Base-by-base conservation (phyloP, 2,329 filamentous ascomycete species). In the Monosporascus cannonballus region DNA sequence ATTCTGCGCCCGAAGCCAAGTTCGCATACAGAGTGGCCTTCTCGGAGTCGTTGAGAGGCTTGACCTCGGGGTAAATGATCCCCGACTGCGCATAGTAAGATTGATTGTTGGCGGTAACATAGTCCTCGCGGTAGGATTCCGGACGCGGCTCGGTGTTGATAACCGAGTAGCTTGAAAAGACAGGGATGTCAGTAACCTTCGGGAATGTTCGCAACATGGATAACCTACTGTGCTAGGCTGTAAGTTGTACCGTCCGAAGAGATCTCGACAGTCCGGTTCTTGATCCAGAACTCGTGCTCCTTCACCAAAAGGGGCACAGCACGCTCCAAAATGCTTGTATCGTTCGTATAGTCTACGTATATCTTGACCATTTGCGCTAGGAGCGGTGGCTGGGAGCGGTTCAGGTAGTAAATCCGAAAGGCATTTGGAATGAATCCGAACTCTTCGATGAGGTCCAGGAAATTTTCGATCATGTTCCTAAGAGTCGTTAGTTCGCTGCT, bases 361-460 rank as follows among this genome's bases (percentile, higher is more conserved):
- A 75, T 68, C 57, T 78, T 78, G 50, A 87, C 78, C 84, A 88
- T 88, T 65, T 83, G 79, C 2, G 84, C 74, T 49, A 88, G 69
- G 46, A 88, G 66, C 1, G 85, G 85, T 18, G 84, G 85, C 66
- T 87, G 84, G 2, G 83, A 86, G 30, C 85, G 77, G 64, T 87
- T 86, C 51, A 86, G 73, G 59, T 87, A 88, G 71, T 88, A 87
- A 25, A 80, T 61, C 15, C 85, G 74, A n/a, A 81, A 83, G 7
- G 84, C 85, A 54, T 88, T 88, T 38, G 85, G 85, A 4, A 87
- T 76, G 61, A 87, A 86, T 11, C 84, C 84, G 58, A 80, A 83
- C 9, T 75, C 66, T 11, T 87, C 82, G 4, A 88, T 76, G 38
- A 87, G 73, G 59, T 87, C 85, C 11, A 87, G 69, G 59, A 87